These are phyloP conservation scores for Phycomyces blakesleeanus DNA, from an alignment of 192 early-diverging fungal genomes.

Conservation along the genomic window DNA sequence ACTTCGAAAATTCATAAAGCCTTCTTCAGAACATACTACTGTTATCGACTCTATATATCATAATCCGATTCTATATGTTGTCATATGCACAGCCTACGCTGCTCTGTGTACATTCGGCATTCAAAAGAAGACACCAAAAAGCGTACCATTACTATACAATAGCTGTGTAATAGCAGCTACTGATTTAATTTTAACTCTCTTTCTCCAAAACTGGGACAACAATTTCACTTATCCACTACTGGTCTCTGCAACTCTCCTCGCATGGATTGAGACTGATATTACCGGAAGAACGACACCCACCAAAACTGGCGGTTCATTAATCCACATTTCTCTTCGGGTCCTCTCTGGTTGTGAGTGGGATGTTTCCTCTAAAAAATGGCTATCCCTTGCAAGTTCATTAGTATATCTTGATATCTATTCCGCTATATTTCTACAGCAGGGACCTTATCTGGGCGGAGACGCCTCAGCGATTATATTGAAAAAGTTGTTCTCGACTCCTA, in stretches of 20 bases:
- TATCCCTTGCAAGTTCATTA: constrained; percentile 4
- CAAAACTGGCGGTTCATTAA: neutral
- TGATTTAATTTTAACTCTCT: neutral
- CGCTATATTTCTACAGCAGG: constrained; percentile 8
- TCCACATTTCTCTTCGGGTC: constrained; percentile 3
- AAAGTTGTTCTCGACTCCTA: neutral
- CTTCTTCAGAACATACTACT: neutral
- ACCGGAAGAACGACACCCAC: too few relatives aligned
- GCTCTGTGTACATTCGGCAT: neutral
- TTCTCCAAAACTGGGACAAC: neutral
- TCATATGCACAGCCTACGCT: neutral
- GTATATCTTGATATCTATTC: constrained; percentile 22
- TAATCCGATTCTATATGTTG: neutral
- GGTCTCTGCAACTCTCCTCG: constrained; percentile 6
- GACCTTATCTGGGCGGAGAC: constrained; percentile 5
- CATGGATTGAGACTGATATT: constrained; percentile 3
- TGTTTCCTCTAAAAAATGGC: neutral
- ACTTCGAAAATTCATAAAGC: neutral
- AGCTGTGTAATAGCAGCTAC: neutral
- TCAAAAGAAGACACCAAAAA: neutral
- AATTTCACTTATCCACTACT: neutral
- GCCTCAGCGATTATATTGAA: neutral
- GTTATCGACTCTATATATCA: neutral
- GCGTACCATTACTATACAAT: neutral
- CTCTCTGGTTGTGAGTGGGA: neutral